Evolutionary conservation across 495 filamentous ascomycete genomes (phyloP).

Genomic region (Lasiosphaeria miniovina): DNA sequence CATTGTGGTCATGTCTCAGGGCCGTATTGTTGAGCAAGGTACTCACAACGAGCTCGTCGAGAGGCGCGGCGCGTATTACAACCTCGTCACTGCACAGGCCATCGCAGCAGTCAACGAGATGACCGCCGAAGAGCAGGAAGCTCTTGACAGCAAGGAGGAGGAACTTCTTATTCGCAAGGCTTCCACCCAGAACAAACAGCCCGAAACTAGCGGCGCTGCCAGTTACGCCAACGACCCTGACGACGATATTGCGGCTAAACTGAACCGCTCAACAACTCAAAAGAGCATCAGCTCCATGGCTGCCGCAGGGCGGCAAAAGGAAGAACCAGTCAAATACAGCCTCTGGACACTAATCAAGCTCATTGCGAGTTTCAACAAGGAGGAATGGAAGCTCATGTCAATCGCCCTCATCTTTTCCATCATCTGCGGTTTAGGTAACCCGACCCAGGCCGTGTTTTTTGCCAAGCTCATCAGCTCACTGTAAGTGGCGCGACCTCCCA

Average conservation of each 20-base stretch:
- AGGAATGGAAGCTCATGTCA: constrained; percentile 70
- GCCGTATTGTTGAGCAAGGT: constrained; percentile 81
- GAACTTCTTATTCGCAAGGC: constrained; percentile 46
- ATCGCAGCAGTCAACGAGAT: constrained; percentile 59
- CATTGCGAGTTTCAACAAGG: constrained; percentile 75
- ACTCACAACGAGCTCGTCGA: constrained; percentile 66
- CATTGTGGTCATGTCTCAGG: constrained; percentile 87
- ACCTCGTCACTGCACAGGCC: constrained; percentile 55
- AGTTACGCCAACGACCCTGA: constrained; percentile 53
- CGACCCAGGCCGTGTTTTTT: constrained; percentile 85
- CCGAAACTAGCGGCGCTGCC: constrained; percentile 13
- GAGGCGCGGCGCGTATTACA: constrained; percentile 55
- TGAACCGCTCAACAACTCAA: constrained; percentile 60
- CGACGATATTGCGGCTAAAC: constrained; percentile 53
- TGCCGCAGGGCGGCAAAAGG: constrained; percentile 51
- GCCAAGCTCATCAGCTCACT: constrained; percentile 71
- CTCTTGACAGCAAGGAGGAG: constrained; percentile 41
- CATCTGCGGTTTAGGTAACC: constrained; percentile 81
- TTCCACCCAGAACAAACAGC: constrained; percentile 30
- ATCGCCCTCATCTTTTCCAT: constrained; percentile 73
- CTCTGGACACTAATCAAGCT: constrained; percentile 84
- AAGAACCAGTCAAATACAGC: constrained; percentile 54
- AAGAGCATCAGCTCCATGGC: constrained; percentile 69
- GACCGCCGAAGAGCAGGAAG: constrained; percentile 44
- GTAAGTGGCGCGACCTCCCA: constrained; percentile 25